phyloP scores from a whole-genome alignment of 805 yeast species.

The Sporopachydermia lactativora region DNA sequence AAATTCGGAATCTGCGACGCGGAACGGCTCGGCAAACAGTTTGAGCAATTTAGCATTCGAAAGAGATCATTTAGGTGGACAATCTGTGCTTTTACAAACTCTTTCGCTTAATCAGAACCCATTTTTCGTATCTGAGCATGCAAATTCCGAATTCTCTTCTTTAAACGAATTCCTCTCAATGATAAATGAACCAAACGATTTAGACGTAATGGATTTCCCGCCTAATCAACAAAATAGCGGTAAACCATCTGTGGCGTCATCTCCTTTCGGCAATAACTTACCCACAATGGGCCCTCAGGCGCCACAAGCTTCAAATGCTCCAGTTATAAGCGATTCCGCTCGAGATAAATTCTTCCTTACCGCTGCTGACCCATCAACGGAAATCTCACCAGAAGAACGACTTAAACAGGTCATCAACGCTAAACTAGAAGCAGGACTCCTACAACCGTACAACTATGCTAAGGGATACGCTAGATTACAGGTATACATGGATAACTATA shows the following conservation, averaged over 20 bases:
- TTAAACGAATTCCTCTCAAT: constrained; percentile 78
- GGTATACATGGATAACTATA: constrained; percentile 82
- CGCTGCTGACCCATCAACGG: constrained; percentile 95
- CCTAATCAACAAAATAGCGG: not conserved
- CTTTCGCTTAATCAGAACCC: constrained; percentile 26
- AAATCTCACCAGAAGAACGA: constrained; percentile 86
- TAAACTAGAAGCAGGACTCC: constrained; percentile 80
- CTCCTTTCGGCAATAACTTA: not conserved
- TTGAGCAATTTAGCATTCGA: not conserved
- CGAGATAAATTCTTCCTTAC: constrained; percentile 87
- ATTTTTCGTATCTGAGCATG: constrained; percentile 78
- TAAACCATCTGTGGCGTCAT: not conserved
- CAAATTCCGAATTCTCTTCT: constrained; percentile 84
- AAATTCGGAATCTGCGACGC: not conserved
- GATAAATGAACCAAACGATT: constrained; percentile 66
- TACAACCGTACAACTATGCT: constrained; percentile 89
- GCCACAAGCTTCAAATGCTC: constrained; percentile 7
- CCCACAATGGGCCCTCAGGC: not conserved
- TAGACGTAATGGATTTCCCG: constrained; percentile 3
- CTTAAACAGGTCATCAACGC: constrained; percentile 89
- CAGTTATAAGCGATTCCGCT: constrained; percentile 45
- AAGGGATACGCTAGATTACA: constrained; percentile 85
- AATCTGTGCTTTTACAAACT: constrained; percentile 10
- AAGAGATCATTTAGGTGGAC: constrained; percentile 9
- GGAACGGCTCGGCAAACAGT: too few species aligned